Evolutionary conservation across 352 stramenopile genomes (phyloP).

Genomic region (Phytophthora quininea): DNA sequence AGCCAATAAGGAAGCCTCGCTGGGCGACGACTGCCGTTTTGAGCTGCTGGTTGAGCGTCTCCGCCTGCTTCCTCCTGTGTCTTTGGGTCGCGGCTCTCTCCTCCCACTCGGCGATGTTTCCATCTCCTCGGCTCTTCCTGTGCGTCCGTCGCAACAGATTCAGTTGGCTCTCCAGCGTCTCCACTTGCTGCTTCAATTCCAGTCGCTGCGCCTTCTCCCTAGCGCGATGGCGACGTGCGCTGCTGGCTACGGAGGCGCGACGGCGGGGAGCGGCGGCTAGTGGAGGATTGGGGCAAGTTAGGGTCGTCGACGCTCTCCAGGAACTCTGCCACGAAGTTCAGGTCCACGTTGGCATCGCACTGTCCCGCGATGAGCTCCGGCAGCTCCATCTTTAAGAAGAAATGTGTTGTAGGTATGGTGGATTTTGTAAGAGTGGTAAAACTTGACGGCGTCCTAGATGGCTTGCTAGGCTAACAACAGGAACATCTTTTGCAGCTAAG

Average conservation of each 20-base stretch:
- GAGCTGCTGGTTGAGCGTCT: conserved; percentile 42
- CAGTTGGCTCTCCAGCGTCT: conserved; percentile 34
- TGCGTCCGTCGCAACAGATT: conserved; percentile 36
- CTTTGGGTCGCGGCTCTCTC: conserved; percentile 45
- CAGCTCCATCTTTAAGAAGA: background rate
- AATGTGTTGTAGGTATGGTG: no score
- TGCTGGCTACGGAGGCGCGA: background rate
- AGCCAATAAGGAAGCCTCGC: conserved; percentile 34
- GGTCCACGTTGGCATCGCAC: background rate
- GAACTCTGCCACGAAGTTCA: background rate
- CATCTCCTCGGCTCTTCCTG: conserved; percentile 30
- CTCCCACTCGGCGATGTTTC: conserved; percentile 38
- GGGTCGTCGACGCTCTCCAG: background rate
- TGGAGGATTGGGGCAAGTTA: no score
- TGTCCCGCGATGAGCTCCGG: background rate
- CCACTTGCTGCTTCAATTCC: conserved; percentile 38
- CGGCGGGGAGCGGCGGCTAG: background rate
- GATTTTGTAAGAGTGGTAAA: no score
- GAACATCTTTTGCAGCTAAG: no score
- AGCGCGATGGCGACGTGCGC: background rate
- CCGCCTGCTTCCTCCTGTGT: conserved; percentile 45
- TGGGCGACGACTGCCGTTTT: conserved; percentile 52
- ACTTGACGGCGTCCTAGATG: no score
- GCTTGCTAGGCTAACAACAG: no score
- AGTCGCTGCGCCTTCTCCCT: conserved; percentile 20